phyloP scores from a whole-genome alignment of 1,284 basidiomycete genomes.

The Gymnopus androsaceus region DNA sequence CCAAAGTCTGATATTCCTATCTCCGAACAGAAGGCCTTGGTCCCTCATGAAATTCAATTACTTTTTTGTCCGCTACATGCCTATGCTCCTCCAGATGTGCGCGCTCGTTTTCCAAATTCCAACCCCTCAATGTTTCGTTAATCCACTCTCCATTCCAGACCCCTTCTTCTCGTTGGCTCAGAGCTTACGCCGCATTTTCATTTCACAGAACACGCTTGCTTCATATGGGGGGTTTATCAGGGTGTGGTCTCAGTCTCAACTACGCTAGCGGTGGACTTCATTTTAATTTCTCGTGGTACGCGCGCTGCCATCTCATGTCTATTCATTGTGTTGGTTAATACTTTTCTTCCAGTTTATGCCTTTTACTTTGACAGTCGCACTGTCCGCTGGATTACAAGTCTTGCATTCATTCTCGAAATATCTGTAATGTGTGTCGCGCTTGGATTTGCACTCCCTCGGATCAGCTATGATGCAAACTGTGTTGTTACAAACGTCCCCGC shows the following conservation, averaged over 20 bases:
- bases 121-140: background rate
- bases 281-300: slow-evolving; percentile 7
- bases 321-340: background rate
- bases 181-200: slow-evolving; percentile 3
- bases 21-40: too few relatives aligned
- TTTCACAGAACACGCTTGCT: slow-evolving; percentile 10
- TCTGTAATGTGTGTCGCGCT: slow-evolving; percentile 1
- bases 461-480: slow-evolving; percentile 4
- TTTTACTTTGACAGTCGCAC: slow-evolving; percentile 1
- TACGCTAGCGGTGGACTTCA: background rate
- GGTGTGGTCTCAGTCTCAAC: background rate
- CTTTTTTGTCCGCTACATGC: slow-evolving; percentile 11
- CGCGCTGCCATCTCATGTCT: too few relatives aligned
- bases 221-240: slow-evolving; percentile 7
- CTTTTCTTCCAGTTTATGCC: slow-evolving; percentile 1
- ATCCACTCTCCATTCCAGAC: background rate
- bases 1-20: too few relatives aligned
- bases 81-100: slow-evolving; percentile 11
- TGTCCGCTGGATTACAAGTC: background rate
- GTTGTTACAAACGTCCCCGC: background rate
- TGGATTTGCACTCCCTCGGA: slow-evolving; percentile 3
- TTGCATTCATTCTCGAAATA: slow-evolving; percentile 7
- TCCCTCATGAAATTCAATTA: slow-evolving; percentile 14
- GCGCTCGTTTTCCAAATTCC: background rate
- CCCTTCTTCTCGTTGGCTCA: slow-evolving; percentile 12